Percentiles rank a stretch among this genome's conserved stretches.
phyloP scores from a whole-genome alignment of 164 flowering plant genomes.

The Nelumbo lutea region DNA sequence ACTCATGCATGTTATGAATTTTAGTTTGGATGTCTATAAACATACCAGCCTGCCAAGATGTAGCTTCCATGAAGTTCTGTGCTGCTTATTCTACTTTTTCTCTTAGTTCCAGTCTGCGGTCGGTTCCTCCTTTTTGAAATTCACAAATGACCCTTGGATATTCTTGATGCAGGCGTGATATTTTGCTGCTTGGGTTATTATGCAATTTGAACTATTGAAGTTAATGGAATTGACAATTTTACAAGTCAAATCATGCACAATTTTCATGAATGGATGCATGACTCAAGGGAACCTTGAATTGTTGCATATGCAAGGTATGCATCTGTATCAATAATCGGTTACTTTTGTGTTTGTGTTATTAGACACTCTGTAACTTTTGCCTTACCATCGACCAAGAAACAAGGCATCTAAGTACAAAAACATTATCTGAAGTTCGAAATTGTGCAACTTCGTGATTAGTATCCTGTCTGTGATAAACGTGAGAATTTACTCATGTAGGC shows the following conservation, averaged over 20 bases:
- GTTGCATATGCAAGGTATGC: not conserved
- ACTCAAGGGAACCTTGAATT: not conserved
- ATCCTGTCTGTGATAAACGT: no score
- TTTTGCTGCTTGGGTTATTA: conserved; percentile 14
- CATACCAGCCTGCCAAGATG: no score
- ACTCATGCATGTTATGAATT: no score
- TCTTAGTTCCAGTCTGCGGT: no score
- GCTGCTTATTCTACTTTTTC: no score
- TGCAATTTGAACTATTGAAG: conserved; percentile 5
- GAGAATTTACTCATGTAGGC: no score
- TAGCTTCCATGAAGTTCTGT: no score
- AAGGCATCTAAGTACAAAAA: not conserved
- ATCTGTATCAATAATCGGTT: not conserved
- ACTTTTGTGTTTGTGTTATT: not conserved
- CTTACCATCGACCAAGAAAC: not conserved
- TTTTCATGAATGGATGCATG: no score
- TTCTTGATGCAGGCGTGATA: conserved; percentile 12
- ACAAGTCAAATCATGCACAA: no score
- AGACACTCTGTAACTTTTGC: not conserved
- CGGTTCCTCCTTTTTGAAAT: no score
- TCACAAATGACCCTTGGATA: not conserved
- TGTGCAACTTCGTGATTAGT: not conserved
- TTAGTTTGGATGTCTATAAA: no score
- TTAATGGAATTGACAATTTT: no score
- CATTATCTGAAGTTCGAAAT: not conserved